phyloP scores from a whole-genome alignment of 1,284 basidiomycete species.

The Sanghuangporus weigelae region DNA sequence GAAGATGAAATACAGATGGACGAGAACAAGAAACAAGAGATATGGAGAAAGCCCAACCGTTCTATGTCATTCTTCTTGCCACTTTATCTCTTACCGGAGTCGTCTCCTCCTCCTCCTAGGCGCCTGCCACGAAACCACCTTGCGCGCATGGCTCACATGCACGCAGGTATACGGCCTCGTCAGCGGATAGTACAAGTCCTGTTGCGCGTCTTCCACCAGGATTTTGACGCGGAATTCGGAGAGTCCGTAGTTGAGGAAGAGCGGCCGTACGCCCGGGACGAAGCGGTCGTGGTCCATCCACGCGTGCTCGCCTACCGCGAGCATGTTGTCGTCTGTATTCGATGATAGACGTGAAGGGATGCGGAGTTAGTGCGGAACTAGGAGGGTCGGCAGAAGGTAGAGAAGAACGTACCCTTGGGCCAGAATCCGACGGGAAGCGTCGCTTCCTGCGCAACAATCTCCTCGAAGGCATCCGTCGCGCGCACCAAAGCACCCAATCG shows the following conservation, averaged over 20 bases:
- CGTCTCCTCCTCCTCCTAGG: slow-evolving; percentile 5
- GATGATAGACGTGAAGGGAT: slow-evolving; percentile 7
- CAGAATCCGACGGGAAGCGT: slow-evolving; percentile 56
- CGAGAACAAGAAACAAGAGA: neutral
- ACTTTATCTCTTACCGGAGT: neutral
- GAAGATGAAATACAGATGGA: neutral
- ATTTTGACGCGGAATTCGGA: slow-evolving; percentile 45
- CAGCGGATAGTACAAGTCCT: slow-evolving; percentile 58
- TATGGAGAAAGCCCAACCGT: no score
- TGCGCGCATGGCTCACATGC: slow-evolving; percentile 55
- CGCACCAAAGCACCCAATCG: slow-evolving; percentile 42
- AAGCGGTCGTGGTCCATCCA: slow-evolving; percentile 68
- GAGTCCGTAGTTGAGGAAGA: slow-evolving; percentile 48
- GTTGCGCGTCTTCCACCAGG: slow-evolving; percentile 54
- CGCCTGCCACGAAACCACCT: slow-evolving; percentile 26
- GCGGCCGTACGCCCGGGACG: slow-evolving; percentile 52
- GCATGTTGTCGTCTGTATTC: slow-evolving; percentile 30
- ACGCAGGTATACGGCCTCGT: slow-evolving; percentile 45
- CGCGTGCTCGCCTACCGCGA: slow-evolving; percentile 60
- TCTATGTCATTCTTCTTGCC: no score
- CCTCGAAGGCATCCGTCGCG: slow-evolving; percentile 43
- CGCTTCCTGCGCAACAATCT: slow-evolving; percentile 43
- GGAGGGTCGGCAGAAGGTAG: neutral
- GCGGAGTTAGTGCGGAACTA: neutral
- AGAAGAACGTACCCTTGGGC: slow-evolving; percentile 41